A percentile compares a stretch with the other conserved stretches of the same genome.
These are phyloP conservation scores for carrot (Daucus carota) DNA, from an alignment of 129 eudicot species.

Conservation along the genomic window DNA sequence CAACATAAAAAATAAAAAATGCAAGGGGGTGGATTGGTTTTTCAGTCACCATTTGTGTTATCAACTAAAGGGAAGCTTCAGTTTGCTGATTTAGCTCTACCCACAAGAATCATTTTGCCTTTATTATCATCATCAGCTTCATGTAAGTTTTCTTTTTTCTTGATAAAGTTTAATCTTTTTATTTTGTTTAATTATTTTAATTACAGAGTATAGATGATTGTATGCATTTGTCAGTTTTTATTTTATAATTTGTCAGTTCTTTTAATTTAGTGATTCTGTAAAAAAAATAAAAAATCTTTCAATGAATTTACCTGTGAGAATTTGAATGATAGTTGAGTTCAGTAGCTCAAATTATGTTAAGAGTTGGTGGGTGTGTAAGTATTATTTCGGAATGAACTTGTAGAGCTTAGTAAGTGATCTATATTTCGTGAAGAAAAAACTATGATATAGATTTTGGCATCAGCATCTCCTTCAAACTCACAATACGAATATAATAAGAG, in stretches of 20 bases:
- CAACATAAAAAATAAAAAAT: conserved; percentile 7
- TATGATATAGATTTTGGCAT: too few relatives aligned
- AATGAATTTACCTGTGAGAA: neutral
- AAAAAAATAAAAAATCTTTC: neutral
- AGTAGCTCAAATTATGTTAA: neutral
- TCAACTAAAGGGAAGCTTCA: conserved; percentile 21
- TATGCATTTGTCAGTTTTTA: neutral
- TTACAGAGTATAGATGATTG: neutral
- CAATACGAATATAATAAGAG: too few relatives aligned
- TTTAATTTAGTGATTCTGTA: neutral
- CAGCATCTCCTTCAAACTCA: too few relatives aligned
- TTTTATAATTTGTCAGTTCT: neutral
- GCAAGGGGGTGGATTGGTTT: conserved; percentile 30
- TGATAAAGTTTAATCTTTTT: neutral
- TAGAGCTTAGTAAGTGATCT: neutral
- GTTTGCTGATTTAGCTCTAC: neutral
- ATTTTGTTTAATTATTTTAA: neutral
- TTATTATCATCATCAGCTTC: conserved; percentile 31
- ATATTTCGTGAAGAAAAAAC: too few relatives aligned
- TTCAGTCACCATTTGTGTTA: conserved; percentile 24
- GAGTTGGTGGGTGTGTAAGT: too few relatives aligned
- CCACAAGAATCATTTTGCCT: conserved; percentile 21
- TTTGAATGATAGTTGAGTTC: neutral
- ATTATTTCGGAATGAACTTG: neutral
- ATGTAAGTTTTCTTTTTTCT: conserved; percentile 27